Conservation (phyloP, 192 early-diverging fungal species). For the Entrophospora sp. region DNA sequence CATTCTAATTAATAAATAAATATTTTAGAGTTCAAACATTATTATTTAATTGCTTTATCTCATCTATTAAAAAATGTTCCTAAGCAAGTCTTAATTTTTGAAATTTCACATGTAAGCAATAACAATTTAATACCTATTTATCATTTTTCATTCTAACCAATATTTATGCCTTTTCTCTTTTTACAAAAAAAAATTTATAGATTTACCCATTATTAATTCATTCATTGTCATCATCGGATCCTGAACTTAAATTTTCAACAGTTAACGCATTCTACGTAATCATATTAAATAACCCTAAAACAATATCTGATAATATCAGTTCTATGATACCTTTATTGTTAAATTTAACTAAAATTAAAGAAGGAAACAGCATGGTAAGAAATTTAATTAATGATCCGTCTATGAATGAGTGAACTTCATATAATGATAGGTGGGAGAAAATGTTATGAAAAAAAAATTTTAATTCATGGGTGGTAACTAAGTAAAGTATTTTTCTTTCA, state of each 20-base stretch:
- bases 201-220: constrained; percentile 73
- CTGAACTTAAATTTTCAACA: constrained; percentile 60
- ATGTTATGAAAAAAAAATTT: too few relatives aligned
- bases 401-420: neutral
- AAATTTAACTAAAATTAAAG: constrained; percentile 25
- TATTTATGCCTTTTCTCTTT: neutral
- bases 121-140: too few relatives aligned
- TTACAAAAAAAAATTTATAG: constrained; percentile 23
- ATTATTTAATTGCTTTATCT: constrained; percentile 75
- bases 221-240: constrained; percentile 57
- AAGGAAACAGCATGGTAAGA: constrained; percentile 31
- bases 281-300: constrained; percentile 55
- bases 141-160: neutral
- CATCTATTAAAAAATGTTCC: constrained; percentile 73
- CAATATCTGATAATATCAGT: constrained; percentile 49
- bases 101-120: constrained; percentile 59
- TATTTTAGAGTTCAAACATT: constrained; percentile 47
- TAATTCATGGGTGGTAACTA: too few relatives aligned
- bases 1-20: neutral
- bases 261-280: constrained; percentile 70
- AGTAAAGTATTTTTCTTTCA: too few relatives aligned
- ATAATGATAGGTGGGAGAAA: too few relatives aligned
- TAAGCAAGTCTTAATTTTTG: constrained; percentile 71
- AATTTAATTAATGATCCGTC: too few relatives aligned
- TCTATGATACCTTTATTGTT: constrained; percentile 36